Base-by-base conservation (phyloP, 495 filamentous ascomycete genomes). In the Aspergillus heteromorphus region DNA sequence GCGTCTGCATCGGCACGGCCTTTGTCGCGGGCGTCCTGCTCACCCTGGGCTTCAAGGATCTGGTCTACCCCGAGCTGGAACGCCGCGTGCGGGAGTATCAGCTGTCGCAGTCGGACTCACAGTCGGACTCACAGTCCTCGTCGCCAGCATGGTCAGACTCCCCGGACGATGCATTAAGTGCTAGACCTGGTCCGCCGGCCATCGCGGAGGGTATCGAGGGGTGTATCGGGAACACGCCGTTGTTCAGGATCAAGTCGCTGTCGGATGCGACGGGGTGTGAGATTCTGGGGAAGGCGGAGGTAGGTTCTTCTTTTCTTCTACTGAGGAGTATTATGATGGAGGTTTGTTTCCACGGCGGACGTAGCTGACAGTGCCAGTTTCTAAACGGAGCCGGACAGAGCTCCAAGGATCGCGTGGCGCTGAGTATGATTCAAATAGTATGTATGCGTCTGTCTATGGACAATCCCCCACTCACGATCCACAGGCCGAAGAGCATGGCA, bases 341-440 rank as follows among this genome's bases (percentile, higher is more conserved):
- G 30, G 40, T 43, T 18, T 53, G 40, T 43, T 18, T 53, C 48
- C 31, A 42, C 23, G 23, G 17, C 18, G 4, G 13, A 49, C 7
- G 1, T 30, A 29, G 11, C 29, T 57, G 34, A 54, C 23, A 51
- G 42, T 45, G 23, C 1, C 21, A 84, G 84, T 96, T 92, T 60
- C 78, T 99, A 41, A 96, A 97, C 73, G 91, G 91, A 40, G 91
- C 90, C n/a, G 95, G 95, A 11, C 87, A 88, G 53, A 95, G 89
- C 60, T 91, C 95, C 14, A 99, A 99, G 65, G 93, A 99, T 66
- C 83, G 93, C 27, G 93, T 97, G 4, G 93, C 95, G 5, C 73
- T 97, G 34, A 88, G 82, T 68, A 92, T 96, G 76, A 93, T 97
- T 62, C 65, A 85, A 43, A 81, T 79, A 56, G 85, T 87, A 77